Evolutionary conservation across 306 rosid genomes (phyloP), one percentile per base, ranked within the genome.

Genomic region (Medicago truncatula): DNA sequence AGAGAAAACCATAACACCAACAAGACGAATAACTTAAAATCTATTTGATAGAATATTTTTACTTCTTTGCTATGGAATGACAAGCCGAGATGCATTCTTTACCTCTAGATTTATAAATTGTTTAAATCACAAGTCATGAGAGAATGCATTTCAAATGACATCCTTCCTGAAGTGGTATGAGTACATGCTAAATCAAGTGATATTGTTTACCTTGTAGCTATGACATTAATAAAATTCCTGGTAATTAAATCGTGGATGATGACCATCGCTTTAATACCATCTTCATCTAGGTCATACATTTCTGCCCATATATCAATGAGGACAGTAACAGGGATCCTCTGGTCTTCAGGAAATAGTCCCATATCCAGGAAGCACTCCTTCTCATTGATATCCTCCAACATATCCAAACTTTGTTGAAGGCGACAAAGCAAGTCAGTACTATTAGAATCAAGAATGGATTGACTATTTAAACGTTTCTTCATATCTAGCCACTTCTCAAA

Each of bases 301-400:
- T 85, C 90, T 9, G 76, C 50, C 89, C 89, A 89, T 58, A 91
- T 88, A 78, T 89, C 96, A 68, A 89, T 59, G 25, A 93, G 84
- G 41, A 75, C 78, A 64, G 88, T 21, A 43, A 74, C 96, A 60
- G 87, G 87, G 40, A 93, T 86, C 70, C 81, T 82, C 65, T 78
- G 89, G 67, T 85, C 90, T 72, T 86, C 93, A 1, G 91, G 96
- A 73, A 90, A 91, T 20, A 88, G 83, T 36, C 90, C 90, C 0
- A 93, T 79, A 81, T 93, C 98, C 76, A 84, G 21, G 87, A 93
- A 93, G 76, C 87, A 85, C 61, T 85, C 87, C 79, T 76, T 81
- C 0, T 77, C 83, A 4, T 28, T 28, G 57, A 78, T 69, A 18
- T 82, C 44, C 49, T 83, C 88, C 81, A 83, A 70, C 5, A 74